Percentiles rank a stretch among this genome's conserved stretches.
Conservation (phyloP, 805 yeast genomes). For the Candida ulmi region DNA sequence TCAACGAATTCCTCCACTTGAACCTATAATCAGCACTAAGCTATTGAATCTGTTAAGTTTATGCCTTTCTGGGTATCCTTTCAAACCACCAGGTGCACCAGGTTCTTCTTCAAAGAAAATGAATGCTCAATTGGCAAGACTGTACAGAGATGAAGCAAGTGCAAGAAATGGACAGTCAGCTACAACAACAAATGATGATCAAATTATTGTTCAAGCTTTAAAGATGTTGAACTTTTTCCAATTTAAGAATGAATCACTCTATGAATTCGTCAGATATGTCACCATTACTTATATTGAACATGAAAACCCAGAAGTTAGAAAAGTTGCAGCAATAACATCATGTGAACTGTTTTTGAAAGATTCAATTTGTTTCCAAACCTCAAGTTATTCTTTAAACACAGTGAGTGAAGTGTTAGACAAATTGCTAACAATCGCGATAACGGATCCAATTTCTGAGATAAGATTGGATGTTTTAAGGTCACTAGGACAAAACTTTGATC, state of each 20-base stretch:
- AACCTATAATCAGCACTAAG: slow-evolving; percentile 64
- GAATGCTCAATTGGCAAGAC: slow-evolving; percentile 62
- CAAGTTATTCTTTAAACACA: slow-evolving; percentile 73
- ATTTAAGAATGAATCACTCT: slow-evolving; percentile 68
- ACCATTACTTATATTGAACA: slow-evolving; percentile 82
- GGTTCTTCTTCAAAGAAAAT: slow-evolving; percentile 39
- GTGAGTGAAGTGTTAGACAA: slow-evolving; percentile 83
- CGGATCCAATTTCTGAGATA: slow-evolving; percentile 85
- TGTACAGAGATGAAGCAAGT: slow-evolving; percentile 70
- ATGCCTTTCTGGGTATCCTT: slow-evolving; percentile 75
- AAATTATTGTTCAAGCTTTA: slow-evolving; percentile 69
- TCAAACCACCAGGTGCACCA: slow-evolving; percentile 84
- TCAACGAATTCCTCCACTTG: slow-evolving; percentile 73
- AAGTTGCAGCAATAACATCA: slow-evolving; percentile 80
- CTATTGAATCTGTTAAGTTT: slow-evolving; percentile 65
- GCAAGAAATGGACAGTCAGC: slow-evolving; percentile 54
- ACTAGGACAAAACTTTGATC: slow-evolving; percentile 73
- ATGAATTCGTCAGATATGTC: slow-evolving; percentile 83
- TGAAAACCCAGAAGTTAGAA: slow-evolving; percentile 70
- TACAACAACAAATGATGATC: slow-evolving; percentile 29
- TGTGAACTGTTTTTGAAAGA: slow-evolving; percentile 71
- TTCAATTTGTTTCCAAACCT: slow-evolving; percentile 78
- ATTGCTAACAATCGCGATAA: slow-evolving; percentile 73
- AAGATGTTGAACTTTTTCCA: slow-evolving; percentile 70
- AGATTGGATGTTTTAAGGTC: slow-evolving; percentile 73